Base-by-base conservation (phyloP, 1,284 basidiomycete genomes). In the Vanrija pseudolonga region DNA sequence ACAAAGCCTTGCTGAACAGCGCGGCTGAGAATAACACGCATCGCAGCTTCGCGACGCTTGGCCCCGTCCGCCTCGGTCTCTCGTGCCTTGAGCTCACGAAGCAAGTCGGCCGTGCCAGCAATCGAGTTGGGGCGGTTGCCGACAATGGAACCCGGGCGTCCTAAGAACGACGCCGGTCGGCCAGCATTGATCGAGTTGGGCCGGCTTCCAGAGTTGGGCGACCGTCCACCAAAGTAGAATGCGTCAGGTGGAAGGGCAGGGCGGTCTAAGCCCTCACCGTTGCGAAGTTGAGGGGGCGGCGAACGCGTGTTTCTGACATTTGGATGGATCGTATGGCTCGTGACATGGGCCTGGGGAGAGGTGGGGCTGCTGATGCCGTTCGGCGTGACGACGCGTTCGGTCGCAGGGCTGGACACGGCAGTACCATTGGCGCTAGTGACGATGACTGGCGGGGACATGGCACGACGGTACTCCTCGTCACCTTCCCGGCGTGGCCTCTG, bases 1-100 rank as follows among this genome's bases (percentile, higher is more conserved):
- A 90, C 80, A 73, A 89, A 97, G 14, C 94, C 95, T 55, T 88
- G 82, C 54, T 86, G 84, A 28, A 84, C 81, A 0, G 94, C 93
- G 65, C 87, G 85, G 8, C 80, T 77, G 45, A 98, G 78, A 6
- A 89, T 87, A 40, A 88, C 85, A 71, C 85, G 87, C 84, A 97
- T 87, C 85, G 94, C 96, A 23, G 80, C 79, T 76, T 93, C 87
- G 60, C 89, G 84, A 67, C 85, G 86, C 79, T 83, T 86, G 65
- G 88, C 74, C 36, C 79, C 79, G 61, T 94, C 91, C 32, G 93
- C 71, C 68, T 95, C 93, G 26, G 81, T 79, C 63, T 93, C 90
- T 68, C 87, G 90, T 23, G 82, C 80, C 74, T 88, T 90, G 55
- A 91, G 76, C 63, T 91, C 89, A 37, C 84, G 81, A 47, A 89